Conservation (phyloP, 2,329 filamentous ascomycete genomes). For the Pestalotiopsis sp. region DNA sequence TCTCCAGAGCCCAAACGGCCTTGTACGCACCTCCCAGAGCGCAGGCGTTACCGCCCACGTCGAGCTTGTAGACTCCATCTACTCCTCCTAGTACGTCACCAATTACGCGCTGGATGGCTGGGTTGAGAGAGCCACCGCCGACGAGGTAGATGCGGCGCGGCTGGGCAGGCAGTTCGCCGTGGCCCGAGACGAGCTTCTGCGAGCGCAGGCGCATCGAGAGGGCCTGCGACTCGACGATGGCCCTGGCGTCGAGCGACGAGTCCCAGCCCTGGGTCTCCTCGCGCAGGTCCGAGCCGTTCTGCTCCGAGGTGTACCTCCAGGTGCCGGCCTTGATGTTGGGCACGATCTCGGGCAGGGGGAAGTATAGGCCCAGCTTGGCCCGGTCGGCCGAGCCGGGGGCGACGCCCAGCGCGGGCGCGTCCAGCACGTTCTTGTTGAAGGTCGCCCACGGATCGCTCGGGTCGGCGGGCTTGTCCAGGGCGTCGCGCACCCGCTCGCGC, state of each 20-base stretch:
- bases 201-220: constrained; percentile 87
- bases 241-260: constrained; percentile 73
- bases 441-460: constrained; percentile 64
- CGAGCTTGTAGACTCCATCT: constrained; percentile 90
- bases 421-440: constrained; percentile 75
- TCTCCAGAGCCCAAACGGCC: constrained; percentile 87
- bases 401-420: constrained; percentile 69
- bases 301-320: constrained; percentile 72
- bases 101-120: constrained; percentile 80
- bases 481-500: constrained; percentile 84
- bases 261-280: constrained; percentile 48
- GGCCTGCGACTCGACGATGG: constrained; percentile 93
- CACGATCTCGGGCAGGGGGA: constrained; percentile 92
- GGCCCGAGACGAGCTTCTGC: constrained; percentile 67
- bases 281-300: constrained; percentile 53
- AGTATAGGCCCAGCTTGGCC: constrained; percentile 92
- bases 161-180: constrained; percentile 68
- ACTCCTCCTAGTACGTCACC: constrained; percentile 85
- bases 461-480: constrained; percentile 59
- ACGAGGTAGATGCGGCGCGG: constrained; percentile 91
- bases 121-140: constrained; percentile 86
- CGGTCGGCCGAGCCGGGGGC: constrained; percentile 44
- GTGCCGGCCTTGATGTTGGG: constrained; percentile 85
- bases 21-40: constrained; percentile 94
- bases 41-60: constrained; percentile 94